phyloP scores from a whole-genome alignment of 331 rosid genomes.

The Malus hybrid region DNA sequence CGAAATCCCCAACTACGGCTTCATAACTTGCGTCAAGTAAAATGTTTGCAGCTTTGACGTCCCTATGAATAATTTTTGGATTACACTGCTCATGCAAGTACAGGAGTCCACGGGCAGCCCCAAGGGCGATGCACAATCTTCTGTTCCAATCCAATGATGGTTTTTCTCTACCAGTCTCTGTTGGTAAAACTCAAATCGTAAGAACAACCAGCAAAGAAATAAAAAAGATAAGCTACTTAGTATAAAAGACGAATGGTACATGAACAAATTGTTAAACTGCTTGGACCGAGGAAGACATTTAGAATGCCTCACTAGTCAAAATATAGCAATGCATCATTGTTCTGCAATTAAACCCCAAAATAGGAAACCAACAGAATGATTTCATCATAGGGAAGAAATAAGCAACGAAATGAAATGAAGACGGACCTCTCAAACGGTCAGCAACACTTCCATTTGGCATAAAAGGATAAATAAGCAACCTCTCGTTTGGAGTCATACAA shows the following conservation, averaged over 20 bases:
- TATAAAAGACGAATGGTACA: background rate
- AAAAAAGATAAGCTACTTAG: background rate
- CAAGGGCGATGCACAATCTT: slow-evolving; percentile 62
- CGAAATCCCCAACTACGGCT: slow-evolving; percentile 97
- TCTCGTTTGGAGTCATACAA: slow-evolving; percentile 86
- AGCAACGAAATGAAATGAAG: slow-evolving; percentile 10
- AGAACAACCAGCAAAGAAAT: background rate
- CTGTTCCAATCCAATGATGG: slow-evolving; percentile 92
- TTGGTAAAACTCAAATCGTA: background rate
- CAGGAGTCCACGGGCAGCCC: slow-evolving; percentile 88
- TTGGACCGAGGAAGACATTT: background rate
- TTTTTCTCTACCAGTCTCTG: slow-evolving; percentile 68
- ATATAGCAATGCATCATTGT: background rate
- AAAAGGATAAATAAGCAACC: slow-evolving; percentile 88
- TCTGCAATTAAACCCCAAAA: background rate
- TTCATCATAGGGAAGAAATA: background rate
- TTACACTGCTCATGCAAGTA: slow-evolving; percentile 93
- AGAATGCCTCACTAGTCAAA: background rate
- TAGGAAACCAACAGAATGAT: background rate
- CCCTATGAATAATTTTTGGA: slow-evolving; percentile 92
- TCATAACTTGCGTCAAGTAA: slow-evolving; percentile 86
- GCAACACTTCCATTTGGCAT: slow-evolving; percentile 98
- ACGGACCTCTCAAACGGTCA: slow-evolving; percentile 93
- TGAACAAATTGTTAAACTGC: background rate
- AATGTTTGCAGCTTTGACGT: slow-evolving; percentile 95